A percentile compares a stretch with the other conserved stretches of the same genome.
phyloP scores from a whole-genome alignment of 441 rosid species.

The Gossypium schwendimanii region DNA sequence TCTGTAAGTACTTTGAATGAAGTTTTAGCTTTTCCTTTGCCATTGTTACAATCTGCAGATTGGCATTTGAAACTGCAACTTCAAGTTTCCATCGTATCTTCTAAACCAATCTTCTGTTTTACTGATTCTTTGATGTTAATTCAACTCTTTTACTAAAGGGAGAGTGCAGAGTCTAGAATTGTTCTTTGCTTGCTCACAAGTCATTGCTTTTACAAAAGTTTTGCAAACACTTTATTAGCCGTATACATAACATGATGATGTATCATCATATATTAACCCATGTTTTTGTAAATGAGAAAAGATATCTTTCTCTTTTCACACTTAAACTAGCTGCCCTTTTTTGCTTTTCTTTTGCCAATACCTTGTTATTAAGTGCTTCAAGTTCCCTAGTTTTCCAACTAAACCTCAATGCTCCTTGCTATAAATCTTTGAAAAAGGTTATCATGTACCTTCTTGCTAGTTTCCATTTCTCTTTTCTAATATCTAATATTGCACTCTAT shows the following conservation, averaged over 20 bases:
- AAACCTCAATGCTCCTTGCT: neutral
- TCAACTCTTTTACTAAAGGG: neutral
- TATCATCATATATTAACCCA: neutral
- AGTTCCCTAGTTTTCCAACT: neutral
- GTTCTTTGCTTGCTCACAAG: conserved; percentile 35
- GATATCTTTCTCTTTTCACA: conserved; percentile 17
- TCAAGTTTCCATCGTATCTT: neutral
- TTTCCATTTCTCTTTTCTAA: neutral
- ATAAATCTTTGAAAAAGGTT: neutral
- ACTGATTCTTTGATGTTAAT: neutral
- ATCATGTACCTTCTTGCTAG: neutral
- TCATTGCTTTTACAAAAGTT: conserved; percentile 28
- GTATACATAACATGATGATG: too few species aligned
- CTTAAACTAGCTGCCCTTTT: conserved; percentile 9
- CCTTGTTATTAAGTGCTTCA: neutral
- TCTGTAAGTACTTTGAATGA: too few species aligned
- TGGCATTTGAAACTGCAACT: neutral
- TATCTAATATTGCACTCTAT: neutral
- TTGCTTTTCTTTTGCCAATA: neutral
- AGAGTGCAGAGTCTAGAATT: neutral
- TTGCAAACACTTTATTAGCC: neutral
- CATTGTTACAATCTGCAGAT: too few species aligned
- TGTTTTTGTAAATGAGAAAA: neutral
- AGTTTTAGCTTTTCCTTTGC: neutral
- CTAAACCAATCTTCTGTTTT: conserved; percentile 4